phyloP scores from a whole-genome alignment of 2,329 filamentous ascomycete genomes.

The Madurella mycetomatis region DNA sequence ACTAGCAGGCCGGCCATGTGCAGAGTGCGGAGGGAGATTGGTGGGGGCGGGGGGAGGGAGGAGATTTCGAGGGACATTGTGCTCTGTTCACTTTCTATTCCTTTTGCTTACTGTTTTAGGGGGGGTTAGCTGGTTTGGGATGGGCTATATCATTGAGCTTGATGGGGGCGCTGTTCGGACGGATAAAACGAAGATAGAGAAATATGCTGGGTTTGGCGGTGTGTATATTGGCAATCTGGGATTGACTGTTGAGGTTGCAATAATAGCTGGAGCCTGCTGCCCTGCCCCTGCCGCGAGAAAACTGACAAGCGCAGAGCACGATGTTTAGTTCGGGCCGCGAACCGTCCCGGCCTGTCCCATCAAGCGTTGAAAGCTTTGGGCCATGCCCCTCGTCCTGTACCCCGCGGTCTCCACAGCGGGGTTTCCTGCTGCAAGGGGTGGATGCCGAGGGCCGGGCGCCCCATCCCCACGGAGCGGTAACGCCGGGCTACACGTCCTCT shows the following conservation, averaged over 20 bases:
- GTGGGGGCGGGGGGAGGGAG: slow-evolving; percentile 36
- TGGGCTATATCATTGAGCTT: too few relatives aligned
- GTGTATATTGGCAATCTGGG: too few relatives aligned
- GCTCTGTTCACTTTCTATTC: neutral
- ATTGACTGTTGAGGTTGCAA: too few relatives aligned
- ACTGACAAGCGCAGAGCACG: too few relatives aligned
- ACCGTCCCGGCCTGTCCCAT: neutral
- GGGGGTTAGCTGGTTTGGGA: too few relatives aligned
- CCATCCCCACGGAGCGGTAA: neutral
- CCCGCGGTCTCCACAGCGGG: slow-evolving; percentile 4
- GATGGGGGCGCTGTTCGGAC: too few relatives aligned
- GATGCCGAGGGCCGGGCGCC: neutral
- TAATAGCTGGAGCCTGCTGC: too few relatives aligned
- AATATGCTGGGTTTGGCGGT: too few relatives aligned
- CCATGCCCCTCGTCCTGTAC: neutral
- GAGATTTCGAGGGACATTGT: slow-evolving; percentile 14
- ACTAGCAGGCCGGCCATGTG: slow-evolving; percentile 74
- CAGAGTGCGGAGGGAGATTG: slow-evolving; percentile 60
- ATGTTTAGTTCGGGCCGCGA: neutral
- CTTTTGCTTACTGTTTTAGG: neutral
- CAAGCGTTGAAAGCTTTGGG: neutral
- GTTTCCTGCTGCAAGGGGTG: neutral
- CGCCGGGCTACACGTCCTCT: neutral
- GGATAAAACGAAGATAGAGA: too few relatives aligned
- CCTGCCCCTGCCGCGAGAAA: too few relatives aligned